Evolutionary conservation across 2,329 filamentous ascomycete species (phyloP).

Genomic region (Phyllosticta citriasiana): DNA sequence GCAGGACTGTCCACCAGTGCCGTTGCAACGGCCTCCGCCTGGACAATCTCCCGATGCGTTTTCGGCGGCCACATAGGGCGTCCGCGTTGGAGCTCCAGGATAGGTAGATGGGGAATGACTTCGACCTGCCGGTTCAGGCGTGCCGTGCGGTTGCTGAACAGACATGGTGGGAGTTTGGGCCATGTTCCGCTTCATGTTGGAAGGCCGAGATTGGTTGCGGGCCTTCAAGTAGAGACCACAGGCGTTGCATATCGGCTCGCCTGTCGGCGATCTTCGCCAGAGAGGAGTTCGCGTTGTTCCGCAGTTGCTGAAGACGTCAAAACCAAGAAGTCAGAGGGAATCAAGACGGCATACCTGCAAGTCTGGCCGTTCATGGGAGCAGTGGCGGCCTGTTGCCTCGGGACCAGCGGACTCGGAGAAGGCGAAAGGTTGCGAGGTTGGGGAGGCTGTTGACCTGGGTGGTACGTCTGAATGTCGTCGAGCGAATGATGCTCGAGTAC

Average conservation of each 20-base stretch:
- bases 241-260: constrained; percentile 94
- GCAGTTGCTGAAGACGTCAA: constrained; percentile 61
- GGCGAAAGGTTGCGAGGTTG: constrained; percentile 5
- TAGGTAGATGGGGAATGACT: constrained; percentile 25
- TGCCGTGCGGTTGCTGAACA: constrained; percentile 8
- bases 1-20: constrained; percentile 87
- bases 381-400: constrained; percentile 17
- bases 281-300: constrained; percentile 86
- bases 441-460: constrained; percentile 12
- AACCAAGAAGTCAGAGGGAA: neutral
- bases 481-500: constrained; percentile 29
- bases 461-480: constrained; percentile 27
- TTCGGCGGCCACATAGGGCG: constrained; percentile 69
- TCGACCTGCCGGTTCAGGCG: constrained; percentile 32
- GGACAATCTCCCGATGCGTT: constrained; percentile 71
- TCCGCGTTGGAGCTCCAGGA: constrained; percentile 33
- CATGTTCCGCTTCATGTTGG: constrained; percentile 69
- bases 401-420: constrained; percentile 2
- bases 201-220: constrained; percentile 80
- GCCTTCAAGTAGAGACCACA: constrained; percentile 93
- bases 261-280: constrained; percentile 87
- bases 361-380: constrained; percentile 49
- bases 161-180: constrained; percentile 30
- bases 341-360: constrained; percentile 51
- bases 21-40: constrained; percentile 89